Evolutionary conservation across 1,139 yeast species (phyloP).

Genomic region (Wickerhamomyces sp.): DNA sequence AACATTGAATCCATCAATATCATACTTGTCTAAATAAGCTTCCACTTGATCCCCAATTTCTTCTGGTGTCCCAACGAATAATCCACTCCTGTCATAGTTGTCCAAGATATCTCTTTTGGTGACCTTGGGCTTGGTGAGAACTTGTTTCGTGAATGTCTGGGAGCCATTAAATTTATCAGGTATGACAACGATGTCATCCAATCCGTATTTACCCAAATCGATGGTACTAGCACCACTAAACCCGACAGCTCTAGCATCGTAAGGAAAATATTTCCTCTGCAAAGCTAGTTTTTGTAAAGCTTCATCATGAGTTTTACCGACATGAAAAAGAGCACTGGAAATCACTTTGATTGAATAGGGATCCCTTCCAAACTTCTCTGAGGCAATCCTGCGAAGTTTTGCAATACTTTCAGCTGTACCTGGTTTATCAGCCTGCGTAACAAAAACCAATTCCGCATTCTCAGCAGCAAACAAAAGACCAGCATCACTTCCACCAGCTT

Average conservation of each 20-base stretch:
- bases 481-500: constrained; percentile 39
- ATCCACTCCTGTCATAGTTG: neutral
- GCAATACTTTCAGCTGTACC: constrained; percentile 14
- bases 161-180: neutral
- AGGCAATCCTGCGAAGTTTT: constrained; percentile 22
- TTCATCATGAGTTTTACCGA: constrained; percentile 27
- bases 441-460: constrained; percentile 35
- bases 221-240: constrained; percentile 31
- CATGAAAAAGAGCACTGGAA: constrained; percentile 20
- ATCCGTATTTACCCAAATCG: constrained; percentile 22
- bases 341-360: constrained; percentile 24
- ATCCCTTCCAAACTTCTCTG: constrained; percentile 22
- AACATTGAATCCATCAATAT: constrained; percentile 32
- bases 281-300: constrained; percentile 24
- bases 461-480: constrained; percentile 41
- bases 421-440: constrained; percentile 23
- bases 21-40: constrained; percentile 29
- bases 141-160: neutral
- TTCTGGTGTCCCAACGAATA: constrained; percentile 25
- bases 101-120: constrained; percentile 2
- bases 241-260: constrained; percentile 27
- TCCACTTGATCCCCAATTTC: constrained; percentile 29
- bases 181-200: constrained; percentile 26
- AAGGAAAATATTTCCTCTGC: constrained; percentile 18
- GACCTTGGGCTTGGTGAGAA: neutral